A percentile compares a stretch with the other conserved stretches of the same genome.
phyloP scores from a whole-genome alignment of 1,139 yeast species.

The Nakaseomyces sp. region DNA sequence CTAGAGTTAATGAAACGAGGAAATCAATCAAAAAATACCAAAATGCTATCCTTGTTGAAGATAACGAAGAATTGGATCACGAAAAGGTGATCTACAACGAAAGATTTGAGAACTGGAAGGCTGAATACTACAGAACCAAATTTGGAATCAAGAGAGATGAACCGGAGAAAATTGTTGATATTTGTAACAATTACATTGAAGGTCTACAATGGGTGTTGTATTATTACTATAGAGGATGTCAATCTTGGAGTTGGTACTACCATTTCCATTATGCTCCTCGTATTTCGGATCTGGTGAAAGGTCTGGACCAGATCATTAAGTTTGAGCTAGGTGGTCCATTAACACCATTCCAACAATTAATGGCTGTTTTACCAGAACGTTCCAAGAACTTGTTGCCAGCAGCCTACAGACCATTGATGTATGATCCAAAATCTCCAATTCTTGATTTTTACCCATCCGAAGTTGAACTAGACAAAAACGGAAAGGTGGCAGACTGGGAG shows the following conservation, averaged over 20 bases:
- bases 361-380: conserved; percentile 97
- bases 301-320: conserved; percentile 50
- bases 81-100: conserved; percentile 59
- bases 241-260: conserved; percentile 93
- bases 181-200: conserved; percentile 80
- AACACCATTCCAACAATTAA: conserved; percentile 88
- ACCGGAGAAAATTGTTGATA: conserved; percentile 46
- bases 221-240: conserved; percentile 82
- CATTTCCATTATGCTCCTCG: conserved; percentile 87
- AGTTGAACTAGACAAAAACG: conserved; percentile 85
- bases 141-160: conserved; percentile 49
- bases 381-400: conserved; percentile 74
- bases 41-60: conserved; percentile 56
- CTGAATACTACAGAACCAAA: conserved; percentile 69
- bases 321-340: conserved; percentile 75
- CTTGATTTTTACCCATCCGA: conserved; percentile 84
- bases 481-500: conserved; percentile 96
- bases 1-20: conserved; percentile 35
- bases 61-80: conserved; percentile 52
- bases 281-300: conserved; percentile 72
- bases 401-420: conserved; percentile 74
- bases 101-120: conserved; percentile 77
- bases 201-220: conserved; percentile 94
- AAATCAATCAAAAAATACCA: conserved; percentile 56
- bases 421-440: conserved; percentile 82